phyloP scores from a whole-genome alignment of 2,329 filamentous ascomycete genomes.

The Monosporascus sp. region DNA sequence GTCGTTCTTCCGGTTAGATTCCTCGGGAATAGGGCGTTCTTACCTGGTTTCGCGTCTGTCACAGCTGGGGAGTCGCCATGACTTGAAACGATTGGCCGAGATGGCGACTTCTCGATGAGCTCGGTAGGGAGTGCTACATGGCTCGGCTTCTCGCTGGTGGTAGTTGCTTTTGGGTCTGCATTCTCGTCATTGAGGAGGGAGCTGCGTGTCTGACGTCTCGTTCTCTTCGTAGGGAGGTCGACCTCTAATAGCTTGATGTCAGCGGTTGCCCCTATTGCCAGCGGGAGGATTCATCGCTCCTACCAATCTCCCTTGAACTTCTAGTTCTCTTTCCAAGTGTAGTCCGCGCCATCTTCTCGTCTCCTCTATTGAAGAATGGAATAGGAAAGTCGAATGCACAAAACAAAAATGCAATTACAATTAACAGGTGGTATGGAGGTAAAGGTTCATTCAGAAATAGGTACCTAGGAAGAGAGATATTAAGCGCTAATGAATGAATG shows the following conservation, averaged over 20 bases:
- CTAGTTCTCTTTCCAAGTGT: constrained; percentile 43
- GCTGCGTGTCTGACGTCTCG: constrained; percentile 37
- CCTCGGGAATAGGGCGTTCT: neutral
- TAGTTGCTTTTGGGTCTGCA: constrained; percentile 47
- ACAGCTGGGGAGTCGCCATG: constrained; percentile 1
- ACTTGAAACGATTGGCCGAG: constrained; percentile 14
- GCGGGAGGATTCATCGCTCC: constrained; percentile 12
- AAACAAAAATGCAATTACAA: constrained; percentile 1
- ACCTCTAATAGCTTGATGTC: constrained; percentile 17
- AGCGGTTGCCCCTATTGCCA: constrained; percentile 8
- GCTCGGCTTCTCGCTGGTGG: constrained; percentile 30
- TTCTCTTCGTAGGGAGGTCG: constrained; percentile 38
- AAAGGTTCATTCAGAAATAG: neutral
- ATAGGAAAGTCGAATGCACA: neutral
- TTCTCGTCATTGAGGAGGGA: constrained; percentile 60
- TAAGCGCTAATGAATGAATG: too few relatives aligned
- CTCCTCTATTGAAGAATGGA: neutral
- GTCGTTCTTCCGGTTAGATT: neutral
- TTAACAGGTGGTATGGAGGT: neutral
- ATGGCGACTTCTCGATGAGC: constrained; percentile 27
- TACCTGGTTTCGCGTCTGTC: constrained; percentile 14
- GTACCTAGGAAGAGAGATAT: too few relatives aligned
- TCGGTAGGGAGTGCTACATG: constrained; percentile 38
- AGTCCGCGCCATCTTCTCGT: constrained; percentile 22
- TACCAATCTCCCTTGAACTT: constrained; percentile 30